phyloP scores from a whole-genome alignment of 164 flowering plant genomes.

The Stephania cephalantha region DNA sequence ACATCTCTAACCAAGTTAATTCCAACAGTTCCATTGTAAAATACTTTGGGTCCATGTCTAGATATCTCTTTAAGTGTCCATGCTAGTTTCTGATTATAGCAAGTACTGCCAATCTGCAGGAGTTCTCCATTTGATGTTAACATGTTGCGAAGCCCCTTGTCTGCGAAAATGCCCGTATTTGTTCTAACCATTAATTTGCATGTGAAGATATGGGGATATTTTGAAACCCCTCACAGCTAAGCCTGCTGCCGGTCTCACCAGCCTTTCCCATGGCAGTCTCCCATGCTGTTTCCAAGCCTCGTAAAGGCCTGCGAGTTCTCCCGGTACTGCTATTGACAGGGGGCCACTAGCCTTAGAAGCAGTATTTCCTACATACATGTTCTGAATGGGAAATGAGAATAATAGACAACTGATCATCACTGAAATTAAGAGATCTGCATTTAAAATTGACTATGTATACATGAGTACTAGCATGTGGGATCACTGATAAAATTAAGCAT shows the following conservation, averaged over 20 bases:
- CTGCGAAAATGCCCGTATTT: constrained; percentile 28
- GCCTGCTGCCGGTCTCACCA: constrained; percentile 40
- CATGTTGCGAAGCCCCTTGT: constrained; percentile 34
- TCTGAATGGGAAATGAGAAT: constrained; percentile 22
- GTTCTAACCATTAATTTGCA: constrained; percentile 38
- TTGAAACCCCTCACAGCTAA: constrained; percentile 49
- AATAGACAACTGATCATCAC: background rate
- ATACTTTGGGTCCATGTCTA: constrained; percentile 25
- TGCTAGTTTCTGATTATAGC: constrained; percentile 42
- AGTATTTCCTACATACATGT: constrained; percentile 45
- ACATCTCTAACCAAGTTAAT: constrained; percentile 34
- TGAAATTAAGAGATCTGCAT: background rate
- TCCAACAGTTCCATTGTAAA: constrained; percentile 51
- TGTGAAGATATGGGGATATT: constrained; percentile 41
- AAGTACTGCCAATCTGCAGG: constrained; percentile 31
- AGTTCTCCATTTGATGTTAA: constrained; percentile 40
- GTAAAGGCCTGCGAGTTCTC: constrained; percentile 53
- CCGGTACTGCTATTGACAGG: constrained; percentile 56
- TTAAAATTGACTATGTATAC: too few relatives aligned
- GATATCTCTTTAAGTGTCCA: constrained; percentile 30
- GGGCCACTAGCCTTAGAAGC: constrained; percentile 34
- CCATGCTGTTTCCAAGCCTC: constrained; percentile 55
- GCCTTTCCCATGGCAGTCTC: constrained; percentile 46
- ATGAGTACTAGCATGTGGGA: too few relatives aligned
- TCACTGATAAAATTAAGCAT: too few relatives aligned